phyloP scores from a whole-genome alignment of 306 rosid genomes.

The Quercus aquifolioides region DNA sequence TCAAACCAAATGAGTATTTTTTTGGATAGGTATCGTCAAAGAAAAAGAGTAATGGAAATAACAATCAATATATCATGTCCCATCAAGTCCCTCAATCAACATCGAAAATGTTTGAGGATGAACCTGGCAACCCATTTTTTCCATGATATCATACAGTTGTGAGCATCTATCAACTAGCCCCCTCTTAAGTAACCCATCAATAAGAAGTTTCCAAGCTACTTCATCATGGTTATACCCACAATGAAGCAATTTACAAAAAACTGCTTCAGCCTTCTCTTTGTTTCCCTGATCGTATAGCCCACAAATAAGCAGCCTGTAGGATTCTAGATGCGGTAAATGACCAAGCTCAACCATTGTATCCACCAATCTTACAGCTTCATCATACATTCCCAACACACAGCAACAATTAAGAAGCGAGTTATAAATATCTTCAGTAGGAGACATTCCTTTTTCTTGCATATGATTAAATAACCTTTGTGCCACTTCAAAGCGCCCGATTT shows the following conservation, averaged over 20 bases:
- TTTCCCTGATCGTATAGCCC: slow-evolving; percentile 54
- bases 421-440: slow-evolving; percentile 50
- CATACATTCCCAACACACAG: slow-evolving; percentile 54
- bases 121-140: slow-evolving; percentile 55
- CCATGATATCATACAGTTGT: slow-evolving; percentile 58
- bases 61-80: slow-evolving; percentile 13
- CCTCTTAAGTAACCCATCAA: slow-evolving; percentile 67
- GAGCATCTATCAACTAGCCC: slow-evolving; percentile 62
- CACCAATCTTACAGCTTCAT: slow-evolving; percentile 50
- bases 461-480: slow-evolving; percentile 51
- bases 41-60: background rate
- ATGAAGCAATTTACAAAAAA: slow-evolving; percentile 46
- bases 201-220: slow-evolving; percentile 79
- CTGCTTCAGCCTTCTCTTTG: slow-evolving; percentile 55
- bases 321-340: slow-evolving; percentile 66
- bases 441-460: slow-evolving; percentile 53
- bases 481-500: slow-evolving; percentile 34
- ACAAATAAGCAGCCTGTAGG: slow-evolving; percentile 65
- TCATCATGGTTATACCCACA: slow-evolving; percentile 70
- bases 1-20: background rate
- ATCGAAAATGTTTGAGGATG: slow-evolving; percentile 68
- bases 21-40: too few species aligned
- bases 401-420: slow-evolving; percentile 60
- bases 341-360: slow-evolving; percentile 60
- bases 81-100: slow-evolving; percentile 57